Evolutionary conservation across 2,329 filamentous ascomycete genomes (phyloP), one percentile per base, ranked within the genome.

Genomic region (Cladorrhinum sp.): DNA sequence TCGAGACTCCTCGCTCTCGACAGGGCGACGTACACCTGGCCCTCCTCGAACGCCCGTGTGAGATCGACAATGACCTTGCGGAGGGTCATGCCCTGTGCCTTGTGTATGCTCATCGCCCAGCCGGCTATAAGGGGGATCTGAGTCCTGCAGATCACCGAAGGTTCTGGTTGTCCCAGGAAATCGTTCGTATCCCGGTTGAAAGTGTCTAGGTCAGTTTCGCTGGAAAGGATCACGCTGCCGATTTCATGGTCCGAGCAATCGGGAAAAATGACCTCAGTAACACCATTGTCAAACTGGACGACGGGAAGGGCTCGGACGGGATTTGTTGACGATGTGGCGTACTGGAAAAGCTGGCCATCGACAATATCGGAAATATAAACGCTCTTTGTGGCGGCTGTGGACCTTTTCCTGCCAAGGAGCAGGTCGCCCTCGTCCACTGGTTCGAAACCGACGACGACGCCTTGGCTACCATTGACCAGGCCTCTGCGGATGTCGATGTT

Each of bases 31-130:
- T 88, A 88, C 0, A 80, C 78, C 70, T 86, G 84, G 0, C 84
- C 83, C 23, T 78, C 74, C 59, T 81, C 81, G 65, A 86, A 88
- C 0, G 77, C 77, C 12, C 70, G 69, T 1, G 69, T 67, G 3
- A 87, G 67, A 67, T 87, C 73, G 1, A 87, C 82, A 2, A 79
- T 76, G 2, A 84, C 83, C 6, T 77, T 77, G 23, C 85, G 79
- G 2, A 88, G 73, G 1, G 85, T 87, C 76, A 87, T 82, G 2
- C 85, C 84, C 72, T 88, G 83, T 3, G 78, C 78, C 69, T 86
- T 87, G 69, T 89, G 86, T 1, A 87, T 81, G 0, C 80, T 88
- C 67, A 87, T 79, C 0, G 85, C 86, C 82, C 85, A 89, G 0
- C 80, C 86, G 0, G 84, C 75, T 1, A 78, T 72, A 0, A 89